A percentile compares a stretch with the other conserved stretches of the same genome.
These are phyloP conservation scores for Pholiota adiposa DNA, from an alignment of 1,284 basidiomycete genomes.

Conservation along the genomic window DNA sequence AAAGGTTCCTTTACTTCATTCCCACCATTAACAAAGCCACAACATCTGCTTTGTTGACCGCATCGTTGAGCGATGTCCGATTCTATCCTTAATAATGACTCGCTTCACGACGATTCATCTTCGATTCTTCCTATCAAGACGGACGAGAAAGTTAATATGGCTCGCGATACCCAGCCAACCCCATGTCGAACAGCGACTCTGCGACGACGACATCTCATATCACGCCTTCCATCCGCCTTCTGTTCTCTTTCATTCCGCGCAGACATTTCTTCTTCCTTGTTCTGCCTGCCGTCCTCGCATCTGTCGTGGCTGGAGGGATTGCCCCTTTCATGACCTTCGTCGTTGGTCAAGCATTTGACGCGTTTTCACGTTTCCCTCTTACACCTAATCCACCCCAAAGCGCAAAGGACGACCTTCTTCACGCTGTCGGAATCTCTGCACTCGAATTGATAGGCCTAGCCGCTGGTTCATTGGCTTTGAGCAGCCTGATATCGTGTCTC, in stretches of 20 bases:
- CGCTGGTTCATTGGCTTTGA: conserved; percentile 70
- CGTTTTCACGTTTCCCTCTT: conserved; percentile 58
- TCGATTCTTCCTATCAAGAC: too few relatives aligned
- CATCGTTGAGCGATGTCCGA: background rate
- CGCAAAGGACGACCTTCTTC: conserved; percentile 46
- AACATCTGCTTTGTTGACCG: background rate
- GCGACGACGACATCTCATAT: conserved; percentile 29
- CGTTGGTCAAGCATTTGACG: conserved; percentile 85
- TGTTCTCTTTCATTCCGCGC: conserved; percentile 68
- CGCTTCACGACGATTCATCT: background rate
- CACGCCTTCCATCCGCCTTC: conserved; percentile 38
- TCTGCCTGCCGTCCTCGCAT: conserved; percentile 73
- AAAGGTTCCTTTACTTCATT: background rate
- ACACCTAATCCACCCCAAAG: conserved; percentile 52
- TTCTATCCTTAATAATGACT: background rate
- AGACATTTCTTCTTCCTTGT: conserved; percentile 64
- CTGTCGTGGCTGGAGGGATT: conserved; percentile 75
- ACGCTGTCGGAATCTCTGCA: conserved; percentile 62
- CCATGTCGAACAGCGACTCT: background rate
- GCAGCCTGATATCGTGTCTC: conserved; percentile 74
- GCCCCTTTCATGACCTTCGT: conserved; percentile 94
- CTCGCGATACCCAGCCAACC: background rate
- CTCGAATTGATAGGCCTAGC: conserved; percentile 78
- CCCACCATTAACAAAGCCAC: background rate
- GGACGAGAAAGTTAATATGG: background rate